Evolutionary conservation across 75 land plant genomes (phyloP), one percentile per base, ranked within the genome.

Genomic region (Isoetes taiwanensis): DNA sequence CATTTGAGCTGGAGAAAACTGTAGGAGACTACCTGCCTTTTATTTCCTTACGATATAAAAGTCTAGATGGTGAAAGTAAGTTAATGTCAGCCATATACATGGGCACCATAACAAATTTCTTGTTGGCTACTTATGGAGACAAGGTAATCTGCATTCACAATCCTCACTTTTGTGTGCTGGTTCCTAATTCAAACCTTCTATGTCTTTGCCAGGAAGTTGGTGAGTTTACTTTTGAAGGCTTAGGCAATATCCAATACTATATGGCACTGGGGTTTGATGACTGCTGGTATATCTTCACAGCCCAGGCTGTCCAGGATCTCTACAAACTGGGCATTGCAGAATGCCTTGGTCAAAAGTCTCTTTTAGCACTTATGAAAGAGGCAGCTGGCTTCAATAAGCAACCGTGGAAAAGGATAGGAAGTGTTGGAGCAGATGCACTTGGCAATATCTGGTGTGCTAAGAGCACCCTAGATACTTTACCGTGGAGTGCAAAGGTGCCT

Each of bases 401-500:
- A 73, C 58, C 73, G 27, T 90, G 91, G 97, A 61, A 78, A 25
- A 80, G 69, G 62, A 68, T 86, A 55, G 76, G 76, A 20, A 71
- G 70, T 34, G 76, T 87, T 55, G 84, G 81, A 25, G 38, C 52
- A 6, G 46, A 59, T 28, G 39, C 46, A 24, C 64, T 78, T 74
- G 84, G 86, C 27, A 56, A 70, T 59, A 35, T 90, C 52, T 82
- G 81, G 80, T 43, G 57, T 46, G 68, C 73, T 64, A 79, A 80
- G 62, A 85, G 93, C 69, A 75, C 87, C 24, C 69, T 80, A 28
- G 87, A 86, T 34, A 90, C 93, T 32, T 82, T 81, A 91, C 78
- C 93, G 12, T 90, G 93, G 97, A 83, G 87, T 67, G 71, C 78
- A 34, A 87, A 86, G 72, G 84, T 90, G 37, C 97, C 97, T 40